Evolutionary conservation across 106 monocot genomes (phyloP).

Genomic region (Acanthochlamys bracteata): DNA sequence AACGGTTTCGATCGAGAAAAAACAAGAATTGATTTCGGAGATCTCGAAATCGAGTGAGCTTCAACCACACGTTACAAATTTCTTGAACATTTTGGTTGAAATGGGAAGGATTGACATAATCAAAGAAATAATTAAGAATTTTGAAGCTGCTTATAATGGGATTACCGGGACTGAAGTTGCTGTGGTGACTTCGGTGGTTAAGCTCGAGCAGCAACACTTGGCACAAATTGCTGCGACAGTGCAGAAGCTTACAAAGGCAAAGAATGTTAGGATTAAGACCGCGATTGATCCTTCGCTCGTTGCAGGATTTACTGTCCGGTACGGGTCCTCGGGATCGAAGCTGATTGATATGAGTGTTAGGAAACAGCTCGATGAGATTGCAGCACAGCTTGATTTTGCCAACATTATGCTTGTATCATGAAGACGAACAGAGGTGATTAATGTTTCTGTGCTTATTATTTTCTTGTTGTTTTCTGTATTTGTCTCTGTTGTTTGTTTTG

Average conservation of each 20-base stretch:
- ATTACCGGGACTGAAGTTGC: slow-evolving; percentile 82
- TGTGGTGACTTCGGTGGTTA: slow-evolving; percentile 65
- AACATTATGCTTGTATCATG: slow-evolving; percentile 20
- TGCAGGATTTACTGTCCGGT: slow-evolving; percentile 82
- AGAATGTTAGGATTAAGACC: slow-evolving; percentile 67
- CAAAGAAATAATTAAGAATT: slow-evolving; percentile 62
- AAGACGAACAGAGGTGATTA: too few relatives aligned
- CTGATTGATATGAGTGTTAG: slow-evolving; percentile 91
- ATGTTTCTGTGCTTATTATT: too few relatives aligned
- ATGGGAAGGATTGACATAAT: slow-evolving; percentile 42
- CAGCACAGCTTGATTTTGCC: slow-evolving; percentile 57
- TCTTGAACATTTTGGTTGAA: slow-evolving; percentile 67
- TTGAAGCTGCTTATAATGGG: slow-evolving; percentile 51
- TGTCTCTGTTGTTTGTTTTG: too few relatives aligned
- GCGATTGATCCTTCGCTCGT: slow-evolving; percentile 56
- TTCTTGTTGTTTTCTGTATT: too few relatives aligned
- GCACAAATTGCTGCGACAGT: slow-evolving; percentile 60
- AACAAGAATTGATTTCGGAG: not conserved
- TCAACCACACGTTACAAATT: slow-evolving; percentile 57
- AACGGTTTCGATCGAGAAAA: not conserved
- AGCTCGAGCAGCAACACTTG: slow-evolving; percentile 52
- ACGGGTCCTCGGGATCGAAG: slow-evolving; percentile 59
- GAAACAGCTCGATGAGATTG: slow-evolving; percentile 87
- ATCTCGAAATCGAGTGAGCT: slow-evolving; percentile 12
- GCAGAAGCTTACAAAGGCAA: slow-evolving; percentile 57